Evolutionary conservation across 768 basidiomycete genomes (phyloP), one percentile per base, ranked within the genome.

Genomic region (Harrya chromipes): DNA sequence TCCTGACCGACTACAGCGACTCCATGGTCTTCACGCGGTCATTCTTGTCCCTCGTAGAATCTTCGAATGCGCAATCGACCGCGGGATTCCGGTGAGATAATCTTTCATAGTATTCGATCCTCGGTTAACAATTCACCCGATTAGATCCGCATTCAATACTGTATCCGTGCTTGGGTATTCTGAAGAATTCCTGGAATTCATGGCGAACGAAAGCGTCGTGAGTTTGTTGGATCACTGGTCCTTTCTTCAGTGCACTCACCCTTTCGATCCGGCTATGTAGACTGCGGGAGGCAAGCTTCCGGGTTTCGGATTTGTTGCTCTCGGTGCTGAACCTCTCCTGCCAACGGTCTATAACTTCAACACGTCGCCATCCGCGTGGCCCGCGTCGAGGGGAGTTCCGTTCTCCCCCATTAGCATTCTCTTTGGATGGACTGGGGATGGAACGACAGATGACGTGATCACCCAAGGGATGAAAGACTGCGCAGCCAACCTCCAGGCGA

Each of bases 311-410:
- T 74, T 72, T 1, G 63, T 71, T 42, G 64, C 69, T 33, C 80
- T 81, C 58, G 74, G 71, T 41, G 70, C 79, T 38, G 80, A 84
- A 49, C 78, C 79, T 1, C 74, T 82, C 70, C 67, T 79, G 1
- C 62, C 76, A 0, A 55, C 57, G 40, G 48, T 75, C 43, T 73
- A 74, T 52, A 64, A 65, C 6, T 74, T 76, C 51, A 72, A 60
- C 29, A 46, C 63, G 26, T 62, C 57, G 11, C 49, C 64, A 0
- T 71, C 77, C 17, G 81, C 81, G 4, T 82, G 74, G 62, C 81
- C 79, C 2, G 74, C 74, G 12, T 62, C 63, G 23, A 74, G 79
- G 41, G 45, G 57, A 0, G 47, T 46, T 4, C 61, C 64, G 29
- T 70, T 75, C 50, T 69, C 72, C 8, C 78, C 82, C 11, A 63